These are phyloP conservation scores for Hypomontagnella submonticulosa DNA, from an alignment of 495 filamentous ascomycete genomes.

Conservation along the genomic window DNA sequence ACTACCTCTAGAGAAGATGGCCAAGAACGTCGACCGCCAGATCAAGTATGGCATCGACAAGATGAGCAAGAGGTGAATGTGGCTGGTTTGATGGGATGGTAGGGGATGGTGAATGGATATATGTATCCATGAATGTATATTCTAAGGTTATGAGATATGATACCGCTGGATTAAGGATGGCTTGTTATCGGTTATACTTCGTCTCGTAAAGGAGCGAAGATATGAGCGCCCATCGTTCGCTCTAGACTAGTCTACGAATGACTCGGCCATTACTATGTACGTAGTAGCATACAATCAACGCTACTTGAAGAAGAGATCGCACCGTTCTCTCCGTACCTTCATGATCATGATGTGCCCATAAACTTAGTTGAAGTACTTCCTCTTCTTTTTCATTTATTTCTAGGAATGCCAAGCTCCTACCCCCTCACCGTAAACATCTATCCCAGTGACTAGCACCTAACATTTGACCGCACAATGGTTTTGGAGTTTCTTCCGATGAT, in stretches of 20 bases:
- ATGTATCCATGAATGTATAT: slow-evolving; percentile 4
- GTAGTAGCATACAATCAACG: slow-evolving; percentile 21
- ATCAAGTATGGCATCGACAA: slow-evolving; percentile 55
- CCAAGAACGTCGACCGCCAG: slow-evolving; percentile 52
- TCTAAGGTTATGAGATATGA: background rate
- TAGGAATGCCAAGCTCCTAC: too few species aligned
- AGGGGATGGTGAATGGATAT: background rate
- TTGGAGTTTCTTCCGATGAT: background rate
- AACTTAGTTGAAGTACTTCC: background rate
- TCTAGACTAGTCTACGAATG: slow-evolving; percentile 19
- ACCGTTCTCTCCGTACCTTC: background rate
- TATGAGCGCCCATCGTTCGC: slow-evolving; percentile 26
- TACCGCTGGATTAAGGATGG: slow-evolving; percentile 14
- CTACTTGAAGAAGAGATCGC: slow-evolving; percentile 1
- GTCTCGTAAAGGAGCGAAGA: slow-evolving; percentile 1
- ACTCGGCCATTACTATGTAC: slow-evolving; percentile 12
- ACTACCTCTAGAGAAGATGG: slow-evolving; percentile 59
- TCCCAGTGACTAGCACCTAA: background rate
- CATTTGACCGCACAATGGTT: background rate
- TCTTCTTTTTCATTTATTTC: too few species aligned
- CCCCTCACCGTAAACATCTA: background rate
- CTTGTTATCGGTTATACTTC: slow-evolving; percentile 21
- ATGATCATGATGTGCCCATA: background rate
- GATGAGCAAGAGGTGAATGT: slow-evolving; percentile 33
- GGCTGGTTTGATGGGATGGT: background rate